phyloP scores from a whole-genome alignment of 2,329 filamentous ascomycete genomes.

The Kalmusia sp. region DNA sequence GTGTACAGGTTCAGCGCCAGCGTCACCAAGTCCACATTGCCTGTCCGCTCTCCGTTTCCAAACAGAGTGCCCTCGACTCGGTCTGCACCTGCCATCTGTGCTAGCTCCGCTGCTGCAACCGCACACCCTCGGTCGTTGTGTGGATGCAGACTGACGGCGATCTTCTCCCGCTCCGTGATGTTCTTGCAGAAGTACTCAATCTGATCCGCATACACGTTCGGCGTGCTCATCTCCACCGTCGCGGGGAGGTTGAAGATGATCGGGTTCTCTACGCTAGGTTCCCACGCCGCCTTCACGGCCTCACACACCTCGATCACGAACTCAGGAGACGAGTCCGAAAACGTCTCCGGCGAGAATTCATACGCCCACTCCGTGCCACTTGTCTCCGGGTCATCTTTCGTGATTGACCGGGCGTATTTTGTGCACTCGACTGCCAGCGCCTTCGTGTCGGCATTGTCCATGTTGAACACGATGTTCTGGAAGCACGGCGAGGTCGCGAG shows the following conservation, averaged over 20 bases:
- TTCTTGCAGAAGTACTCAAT: conserved; percentile 94
- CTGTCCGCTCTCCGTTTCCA: conserved; percentile 93
- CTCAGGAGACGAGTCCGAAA: conserved; percentile 87
- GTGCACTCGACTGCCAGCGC: conserved; percentile 85
- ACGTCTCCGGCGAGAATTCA: conserved; percentile 86
- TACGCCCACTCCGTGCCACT: conserved; percentile 74
- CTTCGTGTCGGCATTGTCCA: conserved; percentile 80
- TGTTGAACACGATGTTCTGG: conserved; percentile 87
- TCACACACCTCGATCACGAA: conserved; percentile 85
- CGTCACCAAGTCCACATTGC: conserved; percentile 94
- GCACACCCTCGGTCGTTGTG: conserved; percentile 95
- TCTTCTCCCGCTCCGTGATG: conserved; percentile 83
- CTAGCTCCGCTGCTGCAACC: conserved; percentile 87
- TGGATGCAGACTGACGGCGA: conserved; percentile 88
- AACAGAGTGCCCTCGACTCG: conserved; percentile 93
- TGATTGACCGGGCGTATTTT: conserved; percentile 85
- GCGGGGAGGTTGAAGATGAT: conserved; percentile 98
- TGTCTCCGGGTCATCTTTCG: conserved; percentile 73
- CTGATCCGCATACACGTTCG: conserved; percentile 94
- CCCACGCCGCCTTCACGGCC: conserved; percentile 94
- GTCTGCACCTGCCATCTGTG: conserved; percentile 95
- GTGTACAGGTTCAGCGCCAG: conserved; percentile 94
- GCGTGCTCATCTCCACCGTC: conserved; percentile 93
- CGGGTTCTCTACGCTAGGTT: conserved; percentile 75
- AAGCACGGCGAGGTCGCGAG: conserved; percentile 97